phyloP scores from a whole-genome alignment of 2,329 filamentous ascomycete genomes.

The Nemania serpens region DNA sequence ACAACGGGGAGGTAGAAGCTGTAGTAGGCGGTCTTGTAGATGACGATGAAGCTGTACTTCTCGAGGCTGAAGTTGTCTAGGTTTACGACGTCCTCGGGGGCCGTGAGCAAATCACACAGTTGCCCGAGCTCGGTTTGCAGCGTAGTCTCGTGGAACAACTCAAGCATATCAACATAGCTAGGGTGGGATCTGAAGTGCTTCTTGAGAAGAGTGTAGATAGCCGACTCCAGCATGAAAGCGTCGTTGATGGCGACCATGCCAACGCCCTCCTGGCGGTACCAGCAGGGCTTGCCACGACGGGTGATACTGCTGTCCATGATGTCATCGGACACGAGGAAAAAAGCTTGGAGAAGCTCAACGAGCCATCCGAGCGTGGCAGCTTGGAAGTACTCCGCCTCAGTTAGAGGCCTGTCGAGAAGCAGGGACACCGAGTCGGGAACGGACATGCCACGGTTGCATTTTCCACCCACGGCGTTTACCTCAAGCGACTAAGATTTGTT shows the following conservation, averaged over 20 bases:
- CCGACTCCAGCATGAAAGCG: constrained; percentile 89
- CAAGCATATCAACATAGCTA: constrained; percentile 86
- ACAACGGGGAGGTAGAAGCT: constrained; percentile 98
- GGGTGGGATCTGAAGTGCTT: constrained; percentile 90
- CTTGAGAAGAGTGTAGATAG: constrained; percentile 90
- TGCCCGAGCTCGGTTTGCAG: constrained; percentile 97
- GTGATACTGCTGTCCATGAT: constrained; percentile 98
- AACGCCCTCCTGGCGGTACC: constrained; percentile 88
- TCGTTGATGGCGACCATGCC: constrained; percentile 99
- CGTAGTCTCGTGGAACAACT: constrained; percentile 94
- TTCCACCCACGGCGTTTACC: constrained; percentile 88
- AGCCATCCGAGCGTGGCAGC: constrained; percentile 92
- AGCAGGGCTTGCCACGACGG: constrained; percentile 91
- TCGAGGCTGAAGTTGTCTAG: constrained; percentile 93
- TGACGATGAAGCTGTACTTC: constrained; percentile 97
- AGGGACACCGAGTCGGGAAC: constrained; percentile 89
- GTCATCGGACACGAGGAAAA: constrained; percentile 98
- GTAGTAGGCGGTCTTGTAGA: constrained; percentile 99
- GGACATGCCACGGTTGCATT: constrained; percentile 98
- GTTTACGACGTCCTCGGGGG: constrained; percentile 90
- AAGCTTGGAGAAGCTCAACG: constrained; percentile 96
- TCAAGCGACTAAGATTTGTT: constrained; percentile 68
- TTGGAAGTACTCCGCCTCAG: constrained; percentile 83
- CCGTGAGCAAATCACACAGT: constrained; percentile 91
- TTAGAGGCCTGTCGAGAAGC: constrained; percentile 72